Evolutionary conservation across 108 stramenopile species (phyloP), one percentile per base, ranked within the genome.

Genomic region (Skeletonema tropicum): DNA sequence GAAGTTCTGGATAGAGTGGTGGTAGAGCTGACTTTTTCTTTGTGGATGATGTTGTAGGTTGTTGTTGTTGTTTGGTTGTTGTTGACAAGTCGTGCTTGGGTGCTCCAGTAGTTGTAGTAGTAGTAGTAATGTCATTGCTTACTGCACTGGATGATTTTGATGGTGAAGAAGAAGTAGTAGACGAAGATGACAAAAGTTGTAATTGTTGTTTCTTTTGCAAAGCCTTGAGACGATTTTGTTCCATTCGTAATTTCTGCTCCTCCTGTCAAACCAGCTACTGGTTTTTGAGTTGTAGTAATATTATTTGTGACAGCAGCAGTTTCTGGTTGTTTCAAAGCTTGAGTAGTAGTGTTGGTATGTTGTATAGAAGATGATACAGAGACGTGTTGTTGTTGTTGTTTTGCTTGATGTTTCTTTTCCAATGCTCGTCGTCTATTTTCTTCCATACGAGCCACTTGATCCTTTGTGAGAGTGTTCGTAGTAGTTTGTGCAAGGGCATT

Each of bases 1-100:
- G 71, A 25, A 82, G 62, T 33, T 77, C 76, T 21, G 80, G 57
- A 4, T 64, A 76, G 25, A 77, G 21, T 6, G 71, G 71, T 17
- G 76, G 70, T 55, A 77, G 71, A 33, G 39, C 60, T 6, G 57
- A 61, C 21, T 68, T 64, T 29, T 65, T 74, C 21, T 64, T 64
- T 29, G 57, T 74, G 13, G 61, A 3, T 7, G 61, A 62, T 21
- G 17, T 7, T 9, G 48, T n/a, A n/a, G n/a, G n/a, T n/a, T n/a
- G n/a, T n/a, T n/a, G 13, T 70, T 29, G 26, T 29, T 29, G 13
- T 60, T 58, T 38, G 57, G 25, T 32, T 14, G 49, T 32, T 46
- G 12, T 21, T 41, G 41, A 19, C 21, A 58, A 13, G 55, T 52
- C 31, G 4, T 45, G 42, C 42, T 45, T 45, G 4, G 42, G 5